Evolutionary conservation across 306 rosid species (phyloP).

Genomic region (Aeschynomene evenia): DNA sequence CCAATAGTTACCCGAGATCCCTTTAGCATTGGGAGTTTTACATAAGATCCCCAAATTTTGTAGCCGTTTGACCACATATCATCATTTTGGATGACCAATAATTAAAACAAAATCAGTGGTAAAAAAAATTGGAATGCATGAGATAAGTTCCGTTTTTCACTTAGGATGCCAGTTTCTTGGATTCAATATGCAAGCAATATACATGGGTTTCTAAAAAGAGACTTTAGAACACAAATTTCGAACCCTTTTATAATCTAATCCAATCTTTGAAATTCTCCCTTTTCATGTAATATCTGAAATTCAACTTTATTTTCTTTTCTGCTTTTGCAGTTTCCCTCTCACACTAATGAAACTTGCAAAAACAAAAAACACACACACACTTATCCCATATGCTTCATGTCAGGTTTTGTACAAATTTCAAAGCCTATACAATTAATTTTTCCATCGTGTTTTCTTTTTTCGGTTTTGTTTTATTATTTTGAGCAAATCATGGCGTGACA

Average conservation of each 20-base stretch:
- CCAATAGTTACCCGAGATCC: slow-evolving; percentile 40
- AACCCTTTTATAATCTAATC: slow-evolving; percentile 54
- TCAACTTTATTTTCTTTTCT: slow-evolving; percentile 37
- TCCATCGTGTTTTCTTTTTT: slow-evolving; percentile 8
- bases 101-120: slow-evolving; percentile 32
- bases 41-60: slow-evolving; percentile 36
- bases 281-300: slow-evolving; percentile 35
- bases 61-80: slow-evolving; percentile 46
- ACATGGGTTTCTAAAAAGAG: slow-evolving; percentile 49
- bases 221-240: slow-evolving; percentile 76
- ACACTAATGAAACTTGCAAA: slow-evolving; percentile 21
- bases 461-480: slow-evolving; percentile 18
- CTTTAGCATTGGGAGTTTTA: slow-evolving; percentile 15
- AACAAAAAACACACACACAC: slow-evolving; percentile 32
- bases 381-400: slow-evolving; percentile 49
- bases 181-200: slow-evolving; percentile 49
- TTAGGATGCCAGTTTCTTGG: slow-evolving; percentile 86
- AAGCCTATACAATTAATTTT: slow-evolving; percentile 47
- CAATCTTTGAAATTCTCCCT: slow-evolving; percentile 37
- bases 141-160: slow-evolving; percentile 20
- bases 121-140: slow-evolving; percentile 11
- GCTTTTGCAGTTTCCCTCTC: slow-evolving; percentile 48
- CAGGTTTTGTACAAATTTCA: slow-evolving; percentile 59
- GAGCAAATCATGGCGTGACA: slow-evolving; percentile 20
- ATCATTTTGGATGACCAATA: slow-evolving; percentile 40